phyloP scores from a whole-genome alignment of 139 green algal genomes.

The Auxenochlorella pyrenoidosa region DNA sequence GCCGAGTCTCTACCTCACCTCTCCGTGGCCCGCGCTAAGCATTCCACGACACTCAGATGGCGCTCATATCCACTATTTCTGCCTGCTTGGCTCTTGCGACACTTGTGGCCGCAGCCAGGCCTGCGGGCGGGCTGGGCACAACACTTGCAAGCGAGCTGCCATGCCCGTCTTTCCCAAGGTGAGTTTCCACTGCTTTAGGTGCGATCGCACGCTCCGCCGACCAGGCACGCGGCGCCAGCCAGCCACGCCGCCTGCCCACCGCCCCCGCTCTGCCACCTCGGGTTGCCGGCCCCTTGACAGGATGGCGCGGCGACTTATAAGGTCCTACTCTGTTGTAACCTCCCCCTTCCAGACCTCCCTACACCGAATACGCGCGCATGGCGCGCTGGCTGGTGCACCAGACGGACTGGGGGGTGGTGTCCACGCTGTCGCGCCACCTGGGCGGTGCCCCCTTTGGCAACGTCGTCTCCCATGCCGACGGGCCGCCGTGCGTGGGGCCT shows the following conservation, averaged over 20 bases:
- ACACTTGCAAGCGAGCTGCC: no score
- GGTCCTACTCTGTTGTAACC: background rate
- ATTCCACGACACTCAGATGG: background rate
- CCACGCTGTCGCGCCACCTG: conserved; percentile 39
- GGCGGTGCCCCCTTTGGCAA: conserved; percentile 37
- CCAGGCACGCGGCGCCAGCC: background rate
- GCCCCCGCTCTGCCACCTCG: background rate
- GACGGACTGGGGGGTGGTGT: conserved; percentile 54
- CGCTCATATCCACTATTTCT: no score
- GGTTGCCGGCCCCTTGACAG: no score
- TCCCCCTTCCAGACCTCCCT: conserved; percentile 39
- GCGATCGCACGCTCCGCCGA: background rate
- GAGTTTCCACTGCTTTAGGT: no score
- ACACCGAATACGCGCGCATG: conserved; percentile 44
- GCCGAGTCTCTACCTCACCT: no score
- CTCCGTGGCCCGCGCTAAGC: no score
- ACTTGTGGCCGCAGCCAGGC: background rate
- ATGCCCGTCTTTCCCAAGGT: background rate
- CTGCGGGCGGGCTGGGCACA: no score
- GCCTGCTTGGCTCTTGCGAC: no score
- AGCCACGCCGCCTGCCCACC: background rate
- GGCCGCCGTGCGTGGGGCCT: conserved; percentile 2
- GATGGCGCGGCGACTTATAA: background rate
- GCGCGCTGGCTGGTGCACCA: conserved; percentile 61
- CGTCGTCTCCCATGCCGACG: conserved; percentile 59